phyloP scores from a whole-genome alignment of 192 early-diverging fungal species.

The Coemansia sp. region DNA sequence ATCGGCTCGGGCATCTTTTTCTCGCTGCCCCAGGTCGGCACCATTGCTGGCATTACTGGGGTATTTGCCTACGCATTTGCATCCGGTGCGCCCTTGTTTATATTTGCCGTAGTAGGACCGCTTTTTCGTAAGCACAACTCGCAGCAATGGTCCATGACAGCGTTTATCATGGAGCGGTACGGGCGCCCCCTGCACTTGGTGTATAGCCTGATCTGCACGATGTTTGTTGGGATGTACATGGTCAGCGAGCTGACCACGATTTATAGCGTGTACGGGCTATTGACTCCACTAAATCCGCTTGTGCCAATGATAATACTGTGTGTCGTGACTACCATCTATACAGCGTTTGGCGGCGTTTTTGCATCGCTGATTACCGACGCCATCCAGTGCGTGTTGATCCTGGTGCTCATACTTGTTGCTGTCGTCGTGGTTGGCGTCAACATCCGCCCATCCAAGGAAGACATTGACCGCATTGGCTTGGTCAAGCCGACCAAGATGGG shows the following conservation, averaged over 20 bases:
- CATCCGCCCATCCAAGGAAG: slow-evolving; percentile 51
- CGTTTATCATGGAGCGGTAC: slow-evolving; percentile 62
- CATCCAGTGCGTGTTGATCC: slow-evolving; percentile 58
- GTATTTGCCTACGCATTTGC: slow-evolving; percentile 65
- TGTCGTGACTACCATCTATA: slow-evolving; percentile 65
- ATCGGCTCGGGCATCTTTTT: slow-evolving; percentile 65
- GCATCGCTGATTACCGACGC: slow-evolving; percentile 67
- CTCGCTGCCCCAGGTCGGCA: slow-evolving; percentile 62
- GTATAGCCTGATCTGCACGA: slow-evolving; percentile 57
- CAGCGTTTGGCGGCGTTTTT: slow-evolving; percentile 64
- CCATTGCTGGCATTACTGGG: slow-evolving; percentile 64
- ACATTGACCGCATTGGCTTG: slow-evolving; percentile 53
- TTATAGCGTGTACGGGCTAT: slow-evolving; percentile 54
- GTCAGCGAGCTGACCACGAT: slow-evolving; percentile 68
- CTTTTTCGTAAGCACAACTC: slow-evolving; percentile 60
- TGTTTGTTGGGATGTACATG: slow-evolving; percentile 63
- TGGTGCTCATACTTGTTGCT: slow-evolving; percentile 55
- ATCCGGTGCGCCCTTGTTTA: slow-evolving; percentile 58
- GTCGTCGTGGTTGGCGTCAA: slow-evolving; percentile 56
- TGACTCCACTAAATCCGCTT: slow-evolving; percentile 58
- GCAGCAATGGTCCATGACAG: slow-evolving; percentile 61
- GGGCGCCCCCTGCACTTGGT: slow-evolving; percentile 59
- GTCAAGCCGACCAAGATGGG: slow-evolving; percentile 64
- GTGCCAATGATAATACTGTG: slow-evolving; percentile 59
- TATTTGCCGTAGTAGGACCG: slow-evolving; percentile 60